Percentiles rank a stretch among this genome's conserved stretches.
phyloP scores from a whole-genome alignment of 495 filamentous ascomycete genomes.

The Aspergillus haitiensis region DNA sequence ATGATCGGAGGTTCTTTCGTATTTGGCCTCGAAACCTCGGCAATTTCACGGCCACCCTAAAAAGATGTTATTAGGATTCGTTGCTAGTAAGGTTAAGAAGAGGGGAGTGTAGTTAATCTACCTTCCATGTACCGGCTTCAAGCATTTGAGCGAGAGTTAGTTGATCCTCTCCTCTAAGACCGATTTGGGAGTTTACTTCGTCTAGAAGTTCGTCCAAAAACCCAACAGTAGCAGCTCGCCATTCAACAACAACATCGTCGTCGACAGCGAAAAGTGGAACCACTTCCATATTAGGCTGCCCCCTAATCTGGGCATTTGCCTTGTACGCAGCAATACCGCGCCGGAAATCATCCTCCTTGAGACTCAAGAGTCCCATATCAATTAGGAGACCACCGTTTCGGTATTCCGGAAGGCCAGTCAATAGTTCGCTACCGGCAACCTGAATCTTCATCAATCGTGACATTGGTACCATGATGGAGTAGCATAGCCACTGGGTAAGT shows the following conservation, averaged over 20 bases:
- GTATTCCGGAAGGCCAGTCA: constrained; percentile 69
- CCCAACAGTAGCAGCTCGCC: constrained; percentile 65
- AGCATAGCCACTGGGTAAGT: constrained; percentile 73
- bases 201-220: constrained; percentile 62
- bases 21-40: constrained; percentile 91
- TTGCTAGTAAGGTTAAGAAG: constrained; percentile 6
- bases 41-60: constrained; percentile 92
- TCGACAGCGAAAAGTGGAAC: constrained; percentile 63
- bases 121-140: constrained; percentile 81
- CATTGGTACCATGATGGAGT: constrained; percentile 73
- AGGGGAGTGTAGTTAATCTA: constrained; percentile 31
- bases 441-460: constrained; percentile 61
- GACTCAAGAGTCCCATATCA: constrained; percentile 61
- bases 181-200: constrained; percentile 63
- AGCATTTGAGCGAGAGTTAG: constrained; percentile 67
- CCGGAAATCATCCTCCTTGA: constrained; percentile 58
- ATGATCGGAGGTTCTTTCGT: constrained; percentile 97
- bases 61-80: constrained; percentile 30
- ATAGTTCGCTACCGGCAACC: constrained; percentile 61
- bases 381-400: constrained; percentile 70
- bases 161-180: constrained; percentile 52
- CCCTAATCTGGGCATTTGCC: constrained; percentile 70
- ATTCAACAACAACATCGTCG: constrained; percentile 72
- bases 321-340: constrained; percentile 69
- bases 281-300: constrained; percentile 68